Evolutionary conservation across 2,329 filamentous ascomycete genomes (phyloP).

Genomic region (Arachnopeziza araneosa): DNA sequence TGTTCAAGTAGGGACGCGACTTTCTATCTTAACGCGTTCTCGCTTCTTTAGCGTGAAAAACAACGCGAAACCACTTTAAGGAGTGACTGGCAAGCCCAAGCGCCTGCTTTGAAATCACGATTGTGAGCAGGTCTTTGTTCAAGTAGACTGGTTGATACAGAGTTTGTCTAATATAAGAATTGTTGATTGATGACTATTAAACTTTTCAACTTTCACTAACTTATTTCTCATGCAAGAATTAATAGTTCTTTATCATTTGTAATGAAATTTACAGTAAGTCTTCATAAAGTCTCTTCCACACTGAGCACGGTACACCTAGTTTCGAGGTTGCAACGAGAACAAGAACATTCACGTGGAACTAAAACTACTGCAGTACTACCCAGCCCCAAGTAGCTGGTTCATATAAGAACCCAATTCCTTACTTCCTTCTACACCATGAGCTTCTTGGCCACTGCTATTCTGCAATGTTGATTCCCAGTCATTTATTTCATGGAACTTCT

Average conservation of each 20-base stretch:
- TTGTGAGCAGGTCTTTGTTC: too few relatives aligned
- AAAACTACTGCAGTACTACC: neutral
- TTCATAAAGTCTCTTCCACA: neutral
- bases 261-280: too few relatives aligned
- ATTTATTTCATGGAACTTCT: slow-evolving; percentile 2
- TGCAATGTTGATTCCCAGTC: neutral
- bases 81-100: neutral
- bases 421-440: neutral
- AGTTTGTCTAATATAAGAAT: too few relatives aligned
- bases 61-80: neutral
- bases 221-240: neutral
- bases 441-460: neutral
- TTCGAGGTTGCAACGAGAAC: neutral
- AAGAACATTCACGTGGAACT: neutral
- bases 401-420: neutral
- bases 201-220: neutral
- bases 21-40: neutral
- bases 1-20: neutral
- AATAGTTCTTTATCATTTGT: too few relatives aligned
- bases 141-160: too few relatives aligned
- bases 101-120: neutral
- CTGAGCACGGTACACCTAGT: neutral
- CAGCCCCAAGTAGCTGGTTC: neutral
- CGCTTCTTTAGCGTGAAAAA: neutral
- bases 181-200: too few relatives aligned